phyloP scores from a whole-genome alignment of 495 filamentous ascomycete species.

The Cudoniella acicularis region DNA sequence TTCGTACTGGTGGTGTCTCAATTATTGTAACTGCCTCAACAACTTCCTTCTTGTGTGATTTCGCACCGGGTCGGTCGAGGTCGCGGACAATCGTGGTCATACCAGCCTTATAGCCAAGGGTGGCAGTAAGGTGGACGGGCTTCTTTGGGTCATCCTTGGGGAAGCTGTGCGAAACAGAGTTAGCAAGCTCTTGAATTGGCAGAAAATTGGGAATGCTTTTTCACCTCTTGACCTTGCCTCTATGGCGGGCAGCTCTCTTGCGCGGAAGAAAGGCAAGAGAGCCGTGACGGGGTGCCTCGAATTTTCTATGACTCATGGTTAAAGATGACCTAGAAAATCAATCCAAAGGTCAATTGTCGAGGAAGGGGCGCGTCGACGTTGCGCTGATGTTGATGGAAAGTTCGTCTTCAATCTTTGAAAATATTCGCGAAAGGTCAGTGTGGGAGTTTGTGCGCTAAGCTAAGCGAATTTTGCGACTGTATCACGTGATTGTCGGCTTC shows the following conservation, averaged over 20 bases:
- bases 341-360: conserved; percentile 9
- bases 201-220: conserved; percentile 28
- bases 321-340: conserved; percentile 9
- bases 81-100: conserved; percentile 99
- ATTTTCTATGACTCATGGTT: conserved; percentile 69
- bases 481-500: background rate
- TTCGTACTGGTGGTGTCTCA: conserved; percentile 97
- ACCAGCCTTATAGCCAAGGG: conserved; percentile 99
- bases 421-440: conserved; percentile 6
- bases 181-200: conserved; percentile 20
- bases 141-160: conserved; percentile 99
- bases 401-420: background rate
- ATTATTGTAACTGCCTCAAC: conserved; percentile 99
- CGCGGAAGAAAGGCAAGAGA: conserved; percentile 95
- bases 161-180: conserved; percentile 63
- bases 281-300: conserved; percentile 93
- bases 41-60: conserved; percentile 99
- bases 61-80: conserved; percentile 97
- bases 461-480: background rate
- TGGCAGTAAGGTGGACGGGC: conserved; percentile 96
- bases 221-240: conserved; percentile 98
- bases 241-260: conserved; percentile 94
- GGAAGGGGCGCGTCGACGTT: conserved; percentile 2
- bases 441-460: conserved; percentile 1
- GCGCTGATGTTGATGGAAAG: conserved; percentile 1